These are phyloP conservation scores for Immersiporthe knoxdaviesiana DNA, from an alignment of 2,329 filamentous ascomycete genomes.

Conservation along the genomic window DNA sequence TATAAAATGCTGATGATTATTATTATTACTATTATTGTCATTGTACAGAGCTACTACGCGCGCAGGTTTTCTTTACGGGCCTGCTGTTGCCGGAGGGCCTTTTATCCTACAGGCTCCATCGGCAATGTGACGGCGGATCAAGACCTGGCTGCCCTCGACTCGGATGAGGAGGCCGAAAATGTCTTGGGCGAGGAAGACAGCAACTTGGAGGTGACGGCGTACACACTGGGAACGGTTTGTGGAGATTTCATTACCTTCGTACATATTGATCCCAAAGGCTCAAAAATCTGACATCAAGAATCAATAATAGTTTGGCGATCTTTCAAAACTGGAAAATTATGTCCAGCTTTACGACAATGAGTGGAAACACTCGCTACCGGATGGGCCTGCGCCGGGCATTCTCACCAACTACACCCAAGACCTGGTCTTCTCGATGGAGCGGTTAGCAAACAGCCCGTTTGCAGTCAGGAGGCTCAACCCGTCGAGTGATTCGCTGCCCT, in stretches of 20 bases:
- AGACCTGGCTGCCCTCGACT: constrained; percentile 25
- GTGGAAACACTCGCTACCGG: constrained; percentile 43
- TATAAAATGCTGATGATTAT: not conserved
- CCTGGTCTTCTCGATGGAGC: constrained; percentile 52
- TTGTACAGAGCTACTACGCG: constrained; percentile 9
- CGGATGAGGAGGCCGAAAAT: constrained; percentile 18
- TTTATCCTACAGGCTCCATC: constrained; percentile 26
- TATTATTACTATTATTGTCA: too few species aligned
- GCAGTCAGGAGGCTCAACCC: constrained; percentile 40
- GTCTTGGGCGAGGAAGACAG: constrained; percentile 12
- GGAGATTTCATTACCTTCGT: too few species aligned
- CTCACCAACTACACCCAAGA: constrained; percentile 51
- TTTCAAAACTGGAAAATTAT: constrained; percentile 44
- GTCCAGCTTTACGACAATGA: constrained; percentile 46
- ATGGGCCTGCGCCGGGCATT: constrained; percentile 41
- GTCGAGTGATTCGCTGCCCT: constrained; percentile 40
- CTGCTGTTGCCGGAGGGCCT: constrained; percentile 30
- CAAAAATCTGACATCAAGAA: not conserved
- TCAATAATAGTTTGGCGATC: constrained; percentile 36
- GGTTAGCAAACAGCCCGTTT: constrained; percentile 48
- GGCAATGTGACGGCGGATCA: constrained; percentile 24
- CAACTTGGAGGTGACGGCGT: not conserved
- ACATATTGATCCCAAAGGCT: too few species aligned
- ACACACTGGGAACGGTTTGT: constrained; percentile 21
- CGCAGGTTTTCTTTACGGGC: constrained; percentile 24